Base-by-base conservation (phyloP, 2,329 filamentous ascomycete species). In the Neopestalotiopsis sp. region DNA sequence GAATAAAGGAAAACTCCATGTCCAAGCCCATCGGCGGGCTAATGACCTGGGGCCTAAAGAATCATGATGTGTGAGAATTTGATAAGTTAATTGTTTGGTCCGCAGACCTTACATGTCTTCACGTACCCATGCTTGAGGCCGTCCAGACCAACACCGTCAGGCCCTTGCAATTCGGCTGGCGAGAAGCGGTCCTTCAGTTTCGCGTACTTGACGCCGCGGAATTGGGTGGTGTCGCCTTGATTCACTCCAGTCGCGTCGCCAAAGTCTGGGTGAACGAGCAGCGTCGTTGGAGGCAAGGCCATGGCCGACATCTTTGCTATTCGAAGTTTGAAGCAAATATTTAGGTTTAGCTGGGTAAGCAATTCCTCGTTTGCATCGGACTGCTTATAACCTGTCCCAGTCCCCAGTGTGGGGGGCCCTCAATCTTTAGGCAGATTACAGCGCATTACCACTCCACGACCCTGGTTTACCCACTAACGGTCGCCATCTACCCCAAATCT, bases 1-100 rank as follows among this genome's bases (percentile, higher is more conserved):
- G 61, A 14, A 63, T 63, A 14, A 63, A 42, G 3, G 30, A 34
- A 9, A 40, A 42, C 12, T 63, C 61, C 30, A 63, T 32, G 40
- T 63, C 61, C 7, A 38, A 6, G 32, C 61, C 61, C 20, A 12
- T 63, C n/a, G 38, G 61, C n/a, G 61, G 61, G 34, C 38, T 38
- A 34, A 63, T 34, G 1, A 42, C 61, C 2, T 38, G 32, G 0
- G 61, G 61, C 10, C 61, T 63, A 24, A 14, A n/a, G 0, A 12
- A 9, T 24, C n/a, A 53, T 0, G 6, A 7, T 4, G 9, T 24
- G 2, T n/a, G 45, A 9, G n/a, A 53, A 10, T 14, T 9, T 10
- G 1, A 3, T 20, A 53, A n/a, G 45, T 1, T 20, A 9, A 20
- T 32, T 14, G 20, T 10, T 24, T n/a, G 24, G 24, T 28, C 24